Percentiles rank a stretch among this genome's conserved stretches.
Conservation (phyloP, 2,329 filamentous ascomycete genomes). For the Fusarium multiceps region DNA sequence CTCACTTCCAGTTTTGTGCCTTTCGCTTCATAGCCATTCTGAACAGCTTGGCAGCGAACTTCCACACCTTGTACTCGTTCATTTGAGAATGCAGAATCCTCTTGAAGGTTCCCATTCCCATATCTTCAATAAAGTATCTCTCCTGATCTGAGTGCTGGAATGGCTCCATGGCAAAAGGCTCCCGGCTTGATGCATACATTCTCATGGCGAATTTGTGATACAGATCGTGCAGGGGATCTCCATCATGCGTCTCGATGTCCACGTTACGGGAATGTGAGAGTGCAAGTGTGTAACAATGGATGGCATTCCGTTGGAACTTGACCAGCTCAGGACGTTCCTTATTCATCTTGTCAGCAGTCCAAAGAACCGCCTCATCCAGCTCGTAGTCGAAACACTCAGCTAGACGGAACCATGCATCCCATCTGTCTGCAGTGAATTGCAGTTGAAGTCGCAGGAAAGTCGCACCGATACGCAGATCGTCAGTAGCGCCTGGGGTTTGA, state of each 20-base stretch:
- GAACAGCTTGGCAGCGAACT: constrained; percentile 68
- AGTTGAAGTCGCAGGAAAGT: constrained; percentile 84
- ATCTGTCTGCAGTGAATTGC: constrained; percentile 82
- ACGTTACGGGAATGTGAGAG: constrained; percentile 65
- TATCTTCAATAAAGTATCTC: constrained; percentile 65
- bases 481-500: constrained; percentile 80
- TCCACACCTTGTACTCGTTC: constrained; percentile 71
- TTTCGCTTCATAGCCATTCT: constrained; percentile 65
- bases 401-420: constrained; percentile 91
- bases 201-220: constrained; percentile 71
- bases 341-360: constrained; percentile 92
- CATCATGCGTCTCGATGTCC: constrained; percentile 58
- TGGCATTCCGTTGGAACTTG: constrained; percentile 79
- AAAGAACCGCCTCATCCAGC: constrained; percentile 85
- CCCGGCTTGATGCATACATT: constrained; percentile 70
- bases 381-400: constrained; percentile 90
- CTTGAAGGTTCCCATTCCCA: constrained; percentile 63
- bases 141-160: constrained; percentile 68
- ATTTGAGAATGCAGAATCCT: constrained; percentile 66
- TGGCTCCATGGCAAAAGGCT: constrained; percentile 72
- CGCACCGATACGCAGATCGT: constrained; percentile 84
- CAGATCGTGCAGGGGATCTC: constrained; percentile 67
- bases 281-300: constrained; percentile 79
- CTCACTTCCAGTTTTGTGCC: constrained; percentile 68
- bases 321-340: constrained; percentile 80